These are phyloP conservation scores for Solanum pennellii DNA, from an alignment of 257 asterid species.

Conservation along the genomic window DNA sequence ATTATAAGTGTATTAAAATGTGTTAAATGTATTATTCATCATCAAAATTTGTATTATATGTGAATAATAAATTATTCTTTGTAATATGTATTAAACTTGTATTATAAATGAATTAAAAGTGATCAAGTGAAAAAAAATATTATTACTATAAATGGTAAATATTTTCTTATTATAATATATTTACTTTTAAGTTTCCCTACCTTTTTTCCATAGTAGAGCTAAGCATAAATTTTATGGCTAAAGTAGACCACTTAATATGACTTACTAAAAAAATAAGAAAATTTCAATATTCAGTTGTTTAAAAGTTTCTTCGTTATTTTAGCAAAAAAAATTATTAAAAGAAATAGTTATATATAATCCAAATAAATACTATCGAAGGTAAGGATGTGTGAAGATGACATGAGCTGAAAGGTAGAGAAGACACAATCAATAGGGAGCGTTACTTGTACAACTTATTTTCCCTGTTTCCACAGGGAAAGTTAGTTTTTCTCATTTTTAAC, in stretches of 20 bases:
- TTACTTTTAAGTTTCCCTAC: no score
- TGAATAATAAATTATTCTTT: no score
- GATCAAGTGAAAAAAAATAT: no score
- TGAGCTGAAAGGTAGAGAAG: background rate
- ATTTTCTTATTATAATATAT: no score
- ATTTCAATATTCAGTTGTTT: background rate
- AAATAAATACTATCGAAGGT: background rate
- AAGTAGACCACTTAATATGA: background rate
- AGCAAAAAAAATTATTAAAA: background rate
- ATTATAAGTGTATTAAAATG: no score
- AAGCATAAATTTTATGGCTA: background rate
- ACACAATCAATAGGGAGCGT: accelerated
- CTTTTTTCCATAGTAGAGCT: background rate
- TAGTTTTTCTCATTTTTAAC: background rate
- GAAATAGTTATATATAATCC: background rate
- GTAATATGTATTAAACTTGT: no score
- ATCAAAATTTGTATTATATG: no score
- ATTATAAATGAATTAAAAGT: no score
- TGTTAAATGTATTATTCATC: no score
- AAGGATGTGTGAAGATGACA: background rate
- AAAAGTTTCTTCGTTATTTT: background rate
- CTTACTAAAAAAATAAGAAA: background rate
- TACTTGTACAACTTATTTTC: background rate
- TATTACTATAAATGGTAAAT: no score
- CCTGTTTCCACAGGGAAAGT: background rate